Conservation (phyloP, 2,329 filamentous ascomycete species). For the Meredithiella fracta region DNA sequence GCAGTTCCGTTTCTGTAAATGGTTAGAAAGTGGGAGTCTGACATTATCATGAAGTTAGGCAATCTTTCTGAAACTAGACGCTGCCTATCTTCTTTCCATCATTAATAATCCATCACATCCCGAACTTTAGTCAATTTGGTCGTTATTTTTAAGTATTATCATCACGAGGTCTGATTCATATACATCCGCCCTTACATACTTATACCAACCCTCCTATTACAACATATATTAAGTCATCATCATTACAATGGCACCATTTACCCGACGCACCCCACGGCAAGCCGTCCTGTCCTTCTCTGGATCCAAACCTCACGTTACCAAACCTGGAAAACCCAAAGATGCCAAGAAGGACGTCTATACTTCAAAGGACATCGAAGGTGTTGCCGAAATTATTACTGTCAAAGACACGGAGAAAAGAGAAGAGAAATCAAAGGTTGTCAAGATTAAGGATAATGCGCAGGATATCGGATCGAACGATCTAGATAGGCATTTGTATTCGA, state of each 20-base stretch:
- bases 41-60: no score
- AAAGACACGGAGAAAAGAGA: neutral
- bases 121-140: no score
- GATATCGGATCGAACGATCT: conserved; percentile 14
- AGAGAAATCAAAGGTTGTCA: neutral
- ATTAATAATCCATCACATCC: no score
- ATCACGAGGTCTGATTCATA: no score
- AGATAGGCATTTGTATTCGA: neutral
- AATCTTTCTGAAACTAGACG: no score
- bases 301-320: neutral
- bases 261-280: neutral
- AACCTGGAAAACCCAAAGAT: neutral
- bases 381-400: neutral
- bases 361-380: neutral
- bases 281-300: neutral
- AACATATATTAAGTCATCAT: neutral
- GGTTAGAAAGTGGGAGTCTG: no score
- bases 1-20: no score
- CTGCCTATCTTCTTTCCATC: no score
- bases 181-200: no score
- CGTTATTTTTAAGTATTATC: no score
- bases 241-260: neutral
- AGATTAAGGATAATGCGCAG: neutral
- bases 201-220: no score
- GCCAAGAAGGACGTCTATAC: neutral